Percentiles rank a stretch among this genome's conserved stretches.
Conservation (phyloP, 2,329 filamentous ascomycete genomes). For the Cercospora zeae-maydis region DNA sequence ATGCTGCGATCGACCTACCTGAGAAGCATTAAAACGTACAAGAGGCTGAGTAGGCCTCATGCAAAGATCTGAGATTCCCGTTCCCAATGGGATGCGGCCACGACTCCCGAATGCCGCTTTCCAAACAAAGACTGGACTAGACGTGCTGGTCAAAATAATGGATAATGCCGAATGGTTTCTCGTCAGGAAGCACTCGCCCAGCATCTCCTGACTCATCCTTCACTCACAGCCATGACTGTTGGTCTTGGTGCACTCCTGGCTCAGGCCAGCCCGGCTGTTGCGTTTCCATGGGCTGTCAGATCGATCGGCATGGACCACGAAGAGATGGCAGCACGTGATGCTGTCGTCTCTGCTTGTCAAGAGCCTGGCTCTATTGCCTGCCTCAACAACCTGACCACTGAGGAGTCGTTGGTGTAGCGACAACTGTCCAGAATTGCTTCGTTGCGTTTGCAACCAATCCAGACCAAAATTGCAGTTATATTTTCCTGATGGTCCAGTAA, state of each 20-base stretch:
- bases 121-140: neutral
- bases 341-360: constrained; percentile 31
- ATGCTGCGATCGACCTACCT: neutral
- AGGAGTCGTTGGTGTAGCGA: too few relatives aligned
- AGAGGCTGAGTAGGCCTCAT: neutral
- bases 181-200: neutral
- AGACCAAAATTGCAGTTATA: too few relatives aligned
- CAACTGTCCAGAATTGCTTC: too few relatives aligned
- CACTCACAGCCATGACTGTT: constrained; percentile 11
- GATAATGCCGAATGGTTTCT: neutral
- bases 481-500: too few relatives aligned
- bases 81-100: neutral
- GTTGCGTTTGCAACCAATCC: constrained; percentile 36
- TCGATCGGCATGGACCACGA: constrained; percentile 22
- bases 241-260: constrained; percentile 21
- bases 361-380: constrained; percentile 29
- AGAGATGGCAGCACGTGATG: constrained; percentile 34
- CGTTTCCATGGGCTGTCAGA: constrained; percentile 42
- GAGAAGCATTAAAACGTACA: neutral
- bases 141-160: neutral
- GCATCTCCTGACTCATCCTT: neutral
- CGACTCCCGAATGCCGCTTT: neutral
- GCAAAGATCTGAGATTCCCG: constrained; percentile 2
- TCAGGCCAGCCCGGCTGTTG: constrained; percentile 29
- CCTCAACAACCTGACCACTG: constrained; percentile 42